A percentile compares a stretch with the other conserved stretches of the same genome.
phyloP scores from a whole-genome alignment of 192 early-diverging fungal species.

The Backusella liffmaniae region DNA sequence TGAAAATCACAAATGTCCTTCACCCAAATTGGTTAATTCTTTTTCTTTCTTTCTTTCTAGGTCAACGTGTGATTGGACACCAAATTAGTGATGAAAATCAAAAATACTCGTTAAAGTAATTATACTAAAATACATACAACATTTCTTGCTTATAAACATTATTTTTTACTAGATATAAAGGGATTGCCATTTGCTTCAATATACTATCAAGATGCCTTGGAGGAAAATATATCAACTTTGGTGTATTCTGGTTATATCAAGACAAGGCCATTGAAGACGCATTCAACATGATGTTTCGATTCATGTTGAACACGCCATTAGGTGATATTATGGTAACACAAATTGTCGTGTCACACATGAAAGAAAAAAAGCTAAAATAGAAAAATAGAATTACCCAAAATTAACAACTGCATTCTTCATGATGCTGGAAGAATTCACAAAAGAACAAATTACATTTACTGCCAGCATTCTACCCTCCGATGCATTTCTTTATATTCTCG shows the following conservation, averaged over 20 bases:
- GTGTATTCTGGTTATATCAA: conserved; percentile 84
- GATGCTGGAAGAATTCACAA: conserved; percentile 70
- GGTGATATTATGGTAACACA: conserved; percentile 65
- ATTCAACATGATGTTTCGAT: conserved; percentile 56
- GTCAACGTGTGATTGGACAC: background rate
- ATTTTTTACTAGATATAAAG: conserved; percentile 60
- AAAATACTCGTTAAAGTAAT: conserved; percentile 21
- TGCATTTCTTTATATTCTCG: conserved; percentile 69
- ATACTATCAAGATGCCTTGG: conserved; percentile 65
- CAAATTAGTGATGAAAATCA: conserved; percentile 7
- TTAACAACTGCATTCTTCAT: conserved; percentile 54
- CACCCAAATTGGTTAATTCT: background rate
- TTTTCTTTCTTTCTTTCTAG: background rate
- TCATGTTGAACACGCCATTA: conserved; percentile 72
- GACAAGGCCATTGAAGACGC: conserved; percentile 73
- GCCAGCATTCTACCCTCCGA: conserved; percentile 54
- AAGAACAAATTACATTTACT: conserved; percentile 61
- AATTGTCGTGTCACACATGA: background rate
- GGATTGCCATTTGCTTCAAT: conserved; percentile 71
- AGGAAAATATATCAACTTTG: conserved; percentile 88
- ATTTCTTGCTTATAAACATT: background rate
- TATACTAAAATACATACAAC: background rate
- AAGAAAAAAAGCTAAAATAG: background rate
- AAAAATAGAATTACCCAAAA: conserved; percentile 58
- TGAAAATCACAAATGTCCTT: background rate